phyloP scores from a whole-genome alignment of 352 stramenopile genomes.

The Globisporangium echinulatum region DNA sequence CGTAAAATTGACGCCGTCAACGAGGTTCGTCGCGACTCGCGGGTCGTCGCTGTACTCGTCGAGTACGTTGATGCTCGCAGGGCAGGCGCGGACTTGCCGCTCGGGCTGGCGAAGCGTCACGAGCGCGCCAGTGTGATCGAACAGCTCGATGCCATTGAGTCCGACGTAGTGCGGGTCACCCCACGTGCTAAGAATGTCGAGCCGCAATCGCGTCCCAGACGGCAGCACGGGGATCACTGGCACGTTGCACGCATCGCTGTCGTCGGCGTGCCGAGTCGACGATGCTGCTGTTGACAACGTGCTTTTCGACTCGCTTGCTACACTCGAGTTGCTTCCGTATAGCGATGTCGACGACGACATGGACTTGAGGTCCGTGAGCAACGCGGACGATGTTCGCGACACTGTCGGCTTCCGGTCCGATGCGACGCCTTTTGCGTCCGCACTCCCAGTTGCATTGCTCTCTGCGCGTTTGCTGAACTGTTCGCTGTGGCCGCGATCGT shows the following conservation, averaged over 20 bases:
- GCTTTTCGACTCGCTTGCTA: no score
- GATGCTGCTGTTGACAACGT: not conserved
- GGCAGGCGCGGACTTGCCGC: constrained; percentile 52
- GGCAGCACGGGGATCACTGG: constrained; percentile 58
- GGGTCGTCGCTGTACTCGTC: constrained; percentile 83
- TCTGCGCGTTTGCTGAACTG: not conserved
- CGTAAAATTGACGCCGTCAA: constrained; percentile 86
- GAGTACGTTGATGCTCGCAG: constrained; percentile 84
- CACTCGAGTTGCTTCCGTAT: no score
- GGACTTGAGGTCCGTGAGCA: constrained; percentile 8
- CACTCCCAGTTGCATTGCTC: not conserved
- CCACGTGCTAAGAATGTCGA: constrained; percentile 86
- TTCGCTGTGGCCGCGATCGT: not conserved
- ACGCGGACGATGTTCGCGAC: constrained; percentile 7
- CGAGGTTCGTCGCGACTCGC: constrained; percentile 57
- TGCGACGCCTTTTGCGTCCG: not conserved
- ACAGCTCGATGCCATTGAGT: constrained; percentile 86
- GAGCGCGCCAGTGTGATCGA: constrained; percentile 56
- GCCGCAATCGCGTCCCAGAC: constrained; percentile 39
- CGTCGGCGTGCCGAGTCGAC: not conserved
- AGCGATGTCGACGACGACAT: constrained; percentile 1
- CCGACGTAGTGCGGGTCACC: constrained; percentile 88
- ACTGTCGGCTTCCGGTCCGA: not conserved
- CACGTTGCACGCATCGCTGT: not conserved
- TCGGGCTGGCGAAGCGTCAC: constrained; percentile 42